Evolutionary conservation across 495 filamentous ascomycete species (phyloP), one percentile per base, ranked within the genome.

Genomic region (Bombardia bombarda): DNA sequence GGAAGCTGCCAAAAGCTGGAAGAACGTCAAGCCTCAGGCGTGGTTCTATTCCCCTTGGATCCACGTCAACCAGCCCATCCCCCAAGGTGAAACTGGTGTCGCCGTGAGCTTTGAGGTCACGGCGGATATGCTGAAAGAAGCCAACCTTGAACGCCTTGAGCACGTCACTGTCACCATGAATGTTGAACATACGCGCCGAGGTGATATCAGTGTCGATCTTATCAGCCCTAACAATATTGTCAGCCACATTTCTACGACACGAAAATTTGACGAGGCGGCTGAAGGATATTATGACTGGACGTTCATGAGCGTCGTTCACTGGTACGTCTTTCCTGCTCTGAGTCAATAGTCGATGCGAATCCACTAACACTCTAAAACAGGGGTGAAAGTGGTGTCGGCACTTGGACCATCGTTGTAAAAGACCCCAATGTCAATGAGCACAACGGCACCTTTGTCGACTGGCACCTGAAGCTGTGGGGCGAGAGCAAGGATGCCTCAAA

Each of bases 91-190:
- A 25, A 61, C 83, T 46, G 92, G 92, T 7, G 66, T 98, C 28
- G 73, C 83, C 7, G 86, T 85, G 41, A 71, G 67, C 20, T 92
- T 90, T 50, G 76, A 83, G 30, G 80, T 97, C 37, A 95, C 85
- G 9, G 54, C 72, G 26, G 75, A 86, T 9, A 83, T 86, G 71
- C 65, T 95, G 16, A 72, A 81, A 49, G 68, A 78, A 13, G 89
- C 90, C 35, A 98, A 98, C 56, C 61, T 98, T 8, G 84, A 80
- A 53, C 74, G 81, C 8, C 50, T 98, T 14, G 92, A 98, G 63
- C 92, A 98, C 67, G 83, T 98, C 43, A 95, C 90, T 25, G 82
- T 98, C 34, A 97, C 90, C 2, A 98, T 97, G 90, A 98, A 98
- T 54, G 72, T 95, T 33, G 73, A 81, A 41, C 92, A 98, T 50